Evolutionary conservation across 2,329 filamentous ascomycete species (phyloP).

Genomic region (Pseudogymnoascus sp.): DNA sequence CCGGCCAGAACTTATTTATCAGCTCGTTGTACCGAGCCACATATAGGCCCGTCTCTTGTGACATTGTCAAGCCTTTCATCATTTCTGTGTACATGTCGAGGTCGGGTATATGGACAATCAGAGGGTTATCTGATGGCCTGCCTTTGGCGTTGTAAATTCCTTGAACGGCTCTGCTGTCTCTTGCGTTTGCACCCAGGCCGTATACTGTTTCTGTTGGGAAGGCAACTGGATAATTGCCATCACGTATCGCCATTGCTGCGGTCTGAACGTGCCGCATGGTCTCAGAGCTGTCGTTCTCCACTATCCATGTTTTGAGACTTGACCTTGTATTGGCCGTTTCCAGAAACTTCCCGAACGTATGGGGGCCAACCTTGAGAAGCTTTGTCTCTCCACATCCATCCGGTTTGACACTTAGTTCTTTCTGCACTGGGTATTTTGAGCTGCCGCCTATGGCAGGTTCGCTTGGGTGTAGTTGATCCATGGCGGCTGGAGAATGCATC

Average conservation of each 20-base stretch:
- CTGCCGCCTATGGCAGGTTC: background rate
- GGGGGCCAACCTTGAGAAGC: background rate
- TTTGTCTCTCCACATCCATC: background rate
- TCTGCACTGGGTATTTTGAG: background rate
- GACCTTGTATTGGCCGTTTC: background rate
- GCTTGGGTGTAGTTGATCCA: background rate
- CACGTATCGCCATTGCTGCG: slow-evolving; percentile 58
- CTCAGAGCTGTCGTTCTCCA: background rate
- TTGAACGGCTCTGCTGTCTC: slow-evolving; percentile 68
- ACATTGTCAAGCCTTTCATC: background rate
- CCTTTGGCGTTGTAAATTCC: slow-evolving; percentile 93
- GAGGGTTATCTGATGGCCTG: slow-evolving; percentile 83
- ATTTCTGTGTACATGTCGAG: slow-evolving; percentile 58
- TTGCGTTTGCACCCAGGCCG: slow-evolving; percentile 92
- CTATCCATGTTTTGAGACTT: background rate
- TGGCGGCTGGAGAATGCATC: background rate
- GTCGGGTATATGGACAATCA: slow-evolving; percentile 87
- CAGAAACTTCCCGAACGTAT: background rate
- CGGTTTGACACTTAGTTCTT: background rate
- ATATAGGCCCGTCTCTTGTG: slow-evolving; percentile 21
- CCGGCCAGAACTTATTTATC: slow-evolving; percentile 84
- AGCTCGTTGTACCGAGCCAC: slow-evolving; percentile 55
- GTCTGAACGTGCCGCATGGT: background rate
- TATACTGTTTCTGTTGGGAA: slow-evolving; percentile 99
- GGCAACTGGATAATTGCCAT: slow-evolving; percentile 68